Evolutionary conservation across 1,139 yeast species (phyloP).

Genomic region (Yamadazyma sp.): DNA sequence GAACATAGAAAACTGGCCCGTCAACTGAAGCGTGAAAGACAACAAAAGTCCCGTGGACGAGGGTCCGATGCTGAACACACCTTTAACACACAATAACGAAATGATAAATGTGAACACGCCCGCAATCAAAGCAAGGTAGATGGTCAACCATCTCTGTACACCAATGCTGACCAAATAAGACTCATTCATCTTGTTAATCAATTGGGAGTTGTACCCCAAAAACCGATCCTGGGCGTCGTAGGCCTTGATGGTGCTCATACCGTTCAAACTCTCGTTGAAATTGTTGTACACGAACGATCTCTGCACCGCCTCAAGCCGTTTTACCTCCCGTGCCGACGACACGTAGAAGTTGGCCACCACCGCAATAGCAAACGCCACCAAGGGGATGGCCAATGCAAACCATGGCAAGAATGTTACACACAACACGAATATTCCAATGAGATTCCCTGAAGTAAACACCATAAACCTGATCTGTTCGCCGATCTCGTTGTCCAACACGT

Average conservation of each 20-base stretch:
- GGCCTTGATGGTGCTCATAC: slow-evolving; percentile 70
- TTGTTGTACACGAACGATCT: slow-evolving; percentile 77
- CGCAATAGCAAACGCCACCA: slow-evolving; percentile 34
- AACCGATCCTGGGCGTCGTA: slow-evolving; percentile 57
- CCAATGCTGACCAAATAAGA: slow-evolving; percentile 67
- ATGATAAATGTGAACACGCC: slow-evolving; percentile 48
- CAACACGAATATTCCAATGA: slow-evolving; percentile 64
- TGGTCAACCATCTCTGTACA: slow-evolving; percentile 77
- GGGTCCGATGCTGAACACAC: slow-evolving; percentile 62
- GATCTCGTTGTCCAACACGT: slow-evolving; percentile 75
- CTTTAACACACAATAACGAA: slow-evolving; percentile 63
- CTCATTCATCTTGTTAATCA: slow-evolving; percentile 68
- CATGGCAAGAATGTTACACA: slow-evolving; percentile 75
- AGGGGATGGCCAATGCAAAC: slow-evolving; percentile 49
- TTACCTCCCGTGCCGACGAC: slow-evolving; percentile 72
- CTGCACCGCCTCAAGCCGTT: slow-evolving; percentile 75
- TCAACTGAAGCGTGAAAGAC: slow-evolving; percentile 58
- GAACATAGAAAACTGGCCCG: slow-evolving; percentile 50
- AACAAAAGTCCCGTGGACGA: slow-evolving; percentile 73
- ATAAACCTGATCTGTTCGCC: slow-evolving; percentile 59
- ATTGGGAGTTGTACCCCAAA: slow-evolving; percentile 43
- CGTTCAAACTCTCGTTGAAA: slow-evolving; percentile 73
- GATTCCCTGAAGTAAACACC: slow-evolving; percentile 46
- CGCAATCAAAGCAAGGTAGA: slow-evolving; percentile 62
- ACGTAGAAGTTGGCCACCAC: slow-evolving; percentile 52